These are phyloP conservation scores for Monilinia vaccinii-corymbosi DNA, from an alignment of 2,329 filamentous ascomycete genomes.

Conservation along the genomic window DNA sequence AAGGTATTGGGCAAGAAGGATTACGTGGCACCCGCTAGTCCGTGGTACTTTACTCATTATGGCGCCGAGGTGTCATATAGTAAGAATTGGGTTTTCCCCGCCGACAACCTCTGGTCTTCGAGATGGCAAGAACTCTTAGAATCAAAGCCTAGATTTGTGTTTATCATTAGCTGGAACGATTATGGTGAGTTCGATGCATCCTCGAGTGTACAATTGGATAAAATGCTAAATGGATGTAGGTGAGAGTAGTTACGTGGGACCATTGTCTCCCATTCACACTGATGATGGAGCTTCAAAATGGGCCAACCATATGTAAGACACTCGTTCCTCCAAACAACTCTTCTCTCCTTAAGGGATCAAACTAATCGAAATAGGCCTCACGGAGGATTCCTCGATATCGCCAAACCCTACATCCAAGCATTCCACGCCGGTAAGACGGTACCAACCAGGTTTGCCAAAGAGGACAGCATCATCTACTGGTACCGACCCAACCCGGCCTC, in stretches of 20 bases:
- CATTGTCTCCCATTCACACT: neutral
- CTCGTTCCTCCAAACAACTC: neutral
- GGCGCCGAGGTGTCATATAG: constrained; percentile 4
- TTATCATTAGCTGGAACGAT: constrained; percentile 9
- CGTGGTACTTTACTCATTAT: constrained; percentile 9
- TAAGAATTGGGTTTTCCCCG: constrained; percentile 10
- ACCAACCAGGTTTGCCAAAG: neutral
- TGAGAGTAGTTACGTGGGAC: constrained; percentile 7
- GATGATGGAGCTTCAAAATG: constrained; percentile 10
- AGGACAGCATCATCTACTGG: constrained; percentile 4
- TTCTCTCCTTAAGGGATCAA: neutral
- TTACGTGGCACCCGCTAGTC: constrained; percentile 4
- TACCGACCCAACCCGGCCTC: neutral
- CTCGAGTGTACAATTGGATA: fast-evolving
- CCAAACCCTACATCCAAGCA: constrained; percentile 2
- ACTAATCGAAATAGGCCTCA: neutral
- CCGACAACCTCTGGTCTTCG: neutral
- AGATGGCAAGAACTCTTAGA: constrained; percentile 1
- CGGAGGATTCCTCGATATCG: neutral
- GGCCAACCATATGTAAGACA: constrained; percentile 5
- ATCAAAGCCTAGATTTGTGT: neutral
- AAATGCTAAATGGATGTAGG: neutral
- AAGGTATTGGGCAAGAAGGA: neutral
- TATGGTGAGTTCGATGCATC: neutral
- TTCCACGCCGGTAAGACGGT: neutral